These are phyloP conservation scores for Rhodomyrtus tomentosa DNA, from an alignment of 345 rosid species.

Conservation along the genomic window DNA sequence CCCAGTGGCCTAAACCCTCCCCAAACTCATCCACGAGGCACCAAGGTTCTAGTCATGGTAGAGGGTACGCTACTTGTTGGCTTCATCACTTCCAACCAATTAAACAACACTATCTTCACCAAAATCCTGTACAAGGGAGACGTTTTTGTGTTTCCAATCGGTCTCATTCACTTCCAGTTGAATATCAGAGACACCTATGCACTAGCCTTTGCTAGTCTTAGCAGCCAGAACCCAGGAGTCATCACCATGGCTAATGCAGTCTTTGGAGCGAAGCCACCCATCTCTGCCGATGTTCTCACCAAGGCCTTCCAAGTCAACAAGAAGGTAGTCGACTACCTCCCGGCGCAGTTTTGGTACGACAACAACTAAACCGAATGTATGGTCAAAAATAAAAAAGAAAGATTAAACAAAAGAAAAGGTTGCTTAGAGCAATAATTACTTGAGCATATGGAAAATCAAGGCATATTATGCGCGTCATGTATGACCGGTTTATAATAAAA, in stretches of 20 bases:
- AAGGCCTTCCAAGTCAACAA: constrained; percentile 26
- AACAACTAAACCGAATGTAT: neutral
- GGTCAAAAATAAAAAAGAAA: too few relatives aligned
- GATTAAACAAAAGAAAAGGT: neutral
- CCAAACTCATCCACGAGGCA: neutral
- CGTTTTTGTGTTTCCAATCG: neutral
- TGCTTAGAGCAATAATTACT: neutral
- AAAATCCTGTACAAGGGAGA: neutral
- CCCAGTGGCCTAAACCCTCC: neutral
- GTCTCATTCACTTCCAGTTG: neutral
- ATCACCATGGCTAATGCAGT: too few relatives aligned
- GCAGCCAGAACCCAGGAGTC: too few relatives aligned
- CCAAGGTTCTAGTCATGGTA: neutral
- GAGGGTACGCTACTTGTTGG: neutral
- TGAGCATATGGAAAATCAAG: neutral
- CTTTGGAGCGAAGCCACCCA: too few relatives aligned
- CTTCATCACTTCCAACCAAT: constrained; percentile 1
- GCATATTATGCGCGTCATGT: neutral
- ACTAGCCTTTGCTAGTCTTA: too few relatives aligned
- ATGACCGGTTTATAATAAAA: neutral
- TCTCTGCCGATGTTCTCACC: too few relatives aligned
- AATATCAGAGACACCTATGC: too few relatives aligned
- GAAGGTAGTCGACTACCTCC: constrained; percentile 10
- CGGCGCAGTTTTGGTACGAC: constrained; percentile 12
- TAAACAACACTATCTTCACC: constrained; percentile 1